phyloP scores from a whole-genome alignment of 2,329 filamentous ascomycete species.

The Ascocoryne sarcoides region DNA sequence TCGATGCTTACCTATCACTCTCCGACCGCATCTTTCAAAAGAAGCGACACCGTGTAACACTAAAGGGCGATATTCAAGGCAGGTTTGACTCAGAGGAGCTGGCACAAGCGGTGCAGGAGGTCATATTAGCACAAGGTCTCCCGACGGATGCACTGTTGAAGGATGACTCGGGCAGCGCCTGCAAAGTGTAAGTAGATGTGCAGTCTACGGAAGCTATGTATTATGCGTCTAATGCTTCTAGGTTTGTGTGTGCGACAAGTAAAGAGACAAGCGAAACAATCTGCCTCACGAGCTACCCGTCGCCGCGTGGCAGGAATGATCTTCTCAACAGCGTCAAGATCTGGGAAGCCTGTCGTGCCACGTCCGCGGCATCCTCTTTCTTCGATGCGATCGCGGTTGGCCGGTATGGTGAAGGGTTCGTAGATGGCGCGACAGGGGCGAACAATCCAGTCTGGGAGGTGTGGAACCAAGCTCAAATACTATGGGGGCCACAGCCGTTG shows the following conservation, averaged over 20 bases:
- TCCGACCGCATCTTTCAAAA: neutral
- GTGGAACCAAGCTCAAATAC: conserved; percentile 32
- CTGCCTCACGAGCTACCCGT: conserved; percentile 23
- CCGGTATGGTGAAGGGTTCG: conserved; percentile 25
- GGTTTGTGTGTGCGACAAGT: conserved; percentile 2
- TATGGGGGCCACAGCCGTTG: conserved; percentile 28
- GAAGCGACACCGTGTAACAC: conserved; percentile 10
- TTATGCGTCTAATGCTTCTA: no score
- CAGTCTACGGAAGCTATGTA: no score
- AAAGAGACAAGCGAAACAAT: conserved; percentile 10
- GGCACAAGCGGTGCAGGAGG: conserved; percentile 19
- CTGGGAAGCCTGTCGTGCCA: conserved; percentile 37
- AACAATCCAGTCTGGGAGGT: conserved; percentile 40
- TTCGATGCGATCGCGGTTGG: conserved; percentile 36
- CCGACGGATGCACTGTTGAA: conserved; percentile 18
- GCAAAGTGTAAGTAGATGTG: conserved; percentile 19
- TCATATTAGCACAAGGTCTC: conserved; percentile 12
- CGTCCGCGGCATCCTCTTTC: conserved; percentile 33
- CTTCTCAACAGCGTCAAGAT: conserved; percentile 27
- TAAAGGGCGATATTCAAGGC: conserved; percentile 12
- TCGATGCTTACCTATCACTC: conserved; percentile 18
- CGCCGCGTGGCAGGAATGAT: conserved; percentile 17
- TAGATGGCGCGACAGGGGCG: conserved; percentile 34
- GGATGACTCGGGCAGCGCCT: conserved; percentile 17
- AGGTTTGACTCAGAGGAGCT: conserved; percentile 25